A percentile compares a stretch with the other conserved stretches of the same genome.
Evolutionary conservation across 257 asterid species (phyloP).

Genomic region (Jasminum sambac): DNA sequence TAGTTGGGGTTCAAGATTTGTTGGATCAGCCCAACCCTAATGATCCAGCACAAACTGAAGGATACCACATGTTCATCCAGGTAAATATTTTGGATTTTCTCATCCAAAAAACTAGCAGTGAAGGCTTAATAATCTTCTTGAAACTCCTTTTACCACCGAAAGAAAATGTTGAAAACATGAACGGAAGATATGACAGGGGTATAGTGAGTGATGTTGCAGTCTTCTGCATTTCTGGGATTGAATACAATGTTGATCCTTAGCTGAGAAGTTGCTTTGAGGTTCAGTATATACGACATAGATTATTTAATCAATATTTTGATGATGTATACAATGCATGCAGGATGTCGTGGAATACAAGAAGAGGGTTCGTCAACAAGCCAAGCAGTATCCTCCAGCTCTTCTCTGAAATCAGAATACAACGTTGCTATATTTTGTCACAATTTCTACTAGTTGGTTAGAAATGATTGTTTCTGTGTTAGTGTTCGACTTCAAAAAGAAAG

Average conservation of each 20-base stretch:
- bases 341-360: constrained; percentile 36
- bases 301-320: neutral
- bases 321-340: constrained; percentile 20
- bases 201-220: too few species aligned
- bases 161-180: too few species aligned
- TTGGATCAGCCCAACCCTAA: constrained; percentile 36
- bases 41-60: constrained; percentile 44
- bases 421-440: neutral
- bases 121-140: neutral
- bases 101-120: neutral
- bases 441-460: constrained; percentile 2
- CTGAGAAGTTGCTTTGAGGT: too few species aligned
- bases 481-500: neutral
- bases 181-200: too few species aligned
- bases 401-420: constrained; percentile 21
- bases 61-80: constrained; percentile 43
- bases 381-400: constrained; percentile 39
- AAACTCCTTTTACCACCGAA: too few species aligned
- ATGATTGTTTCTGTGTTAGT: constrained; percentile 14
- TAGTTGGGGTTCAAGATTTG: constrained; percentile 38
- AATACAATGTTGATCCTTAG: too few species aligned
- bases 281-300: neutral
- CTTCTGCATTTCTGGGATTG: too few species aligned
- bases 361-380: constrained; percentile 37
- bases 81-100: constrained; percentile 10